Base-by-base conservation (phyloP, 345 rosid genomes). In the Gossypium sturtianum region DNA sequence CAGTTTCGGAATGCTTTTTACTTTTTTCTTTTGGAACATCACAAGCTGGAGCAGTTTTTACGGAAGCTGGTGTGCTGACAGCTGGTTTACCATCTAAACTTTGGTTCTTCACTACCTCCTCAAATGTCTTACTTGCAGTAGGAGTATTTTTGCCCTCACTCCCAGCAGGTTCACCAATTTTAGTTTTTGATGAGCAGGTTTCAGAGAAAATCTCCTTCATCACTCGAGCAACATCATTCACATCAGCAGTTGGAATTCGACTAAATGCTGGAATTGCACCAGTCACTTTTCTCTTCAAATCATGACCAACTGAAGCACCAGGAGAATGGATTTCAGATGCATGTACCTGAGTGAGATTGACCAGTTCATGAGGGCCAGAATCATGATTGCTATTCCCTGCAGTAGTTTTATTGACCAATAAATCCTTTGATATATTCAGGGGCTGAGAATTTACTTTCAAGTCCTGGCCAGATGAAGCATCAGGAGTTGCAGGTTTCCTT, bases 171-270 rank as follows among this genome's bases (percentile, higher is more conserved):
- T 86, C 91, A 34, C 82, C 81, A 62, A 71, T 73, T 82, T 78
- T 88, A 76, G 72, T 66, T 77, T 87, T 90, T 52, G 87, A 75
- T 38, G 85, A 81, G 78, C 87, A 80, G 80, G 83, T 81, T 77
- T 84, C 91, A 3, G 94, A 90, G 71, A 87, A 87, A n/a, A 90
- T 83, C 77, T 88, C 87, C 85, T 90, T 88, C 91, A 88, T 86
- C 79, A 87, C 89, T 80, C 90, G 84, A 54, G 94, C 92, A 83
- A 90, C 92, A 78, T 84, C 90, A 74, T 75, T 86, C 59, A 88
- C 81, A 74, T 84, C 90, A 81, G 90, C 83, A 41, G 86, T 80
- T 74, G 86, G 87, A 79, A 81, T 73, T 82, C 80, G 91, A 47
- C 78, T 79, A 27, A 81, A 73, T 70, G 81, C 73, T 38, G 75